A percentile compares a stretch with the other conserved stretches of the same genome.
Conservation (phyloP, 441 rosid species). For the Breynia disticha region DNA sequence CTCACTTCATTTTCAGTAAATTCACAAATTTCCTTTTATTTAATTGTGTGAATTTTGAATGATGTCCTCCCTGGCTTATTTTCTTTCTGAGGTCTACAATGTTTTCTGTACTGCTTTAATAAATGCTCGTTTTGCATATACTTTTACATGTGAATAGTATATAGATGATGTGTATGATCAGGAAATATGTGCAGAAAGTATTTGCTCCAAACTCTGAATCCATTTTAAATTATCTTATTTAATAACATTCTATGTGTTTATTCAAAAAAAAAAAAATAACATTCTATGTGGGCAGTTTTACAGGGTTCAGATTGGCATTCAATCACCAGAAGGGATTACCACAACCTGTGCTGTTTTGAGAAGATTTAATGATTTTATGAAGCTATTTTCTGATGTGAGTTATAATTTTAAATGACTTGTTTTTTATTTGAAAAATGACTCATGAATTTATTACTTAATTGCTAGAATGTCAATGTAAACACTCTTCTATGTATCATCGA, state of each 20-base stretch:
- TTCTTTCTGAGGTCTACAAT: too few species aligned
- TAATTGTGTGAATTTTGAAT: too few species aligned
- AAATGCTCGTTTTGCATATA: not conserved
- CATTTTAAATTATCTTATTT: constrained; percentile 15
- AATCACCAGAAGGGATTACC: constrained; percentile 88
- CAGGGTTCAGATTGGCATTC: constrained; percentile 94
- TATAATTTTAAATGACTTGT: too few species aligned
- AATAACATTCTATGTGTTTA: too few species aligned
- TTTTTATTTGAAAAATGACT: too few species aligned
- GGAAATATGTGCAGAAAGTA: not conserved
- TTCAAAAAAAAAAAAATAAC: too few species aligned
- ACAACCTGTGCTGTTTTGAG: constrained; percentile 59
- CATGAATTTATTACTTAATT: not conserved
- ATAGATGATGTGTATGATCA: too few species aligned
- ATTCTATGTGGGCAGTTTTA: constrained; percentile 89
- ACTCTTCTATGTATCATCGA: not conserved
- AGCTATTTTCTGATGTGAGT: constrained; percentile 77
- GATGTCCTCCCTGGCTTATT: too few species aligned
- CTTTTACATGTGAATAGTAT: not conserved
- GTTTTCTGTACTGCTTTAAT: not conserved
- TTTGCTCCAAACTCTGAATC: not conserved
- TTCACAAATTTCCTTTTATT: not conserved
- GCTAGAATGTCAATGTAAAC: not conserved
- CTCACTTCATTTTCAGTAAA: not conserved
- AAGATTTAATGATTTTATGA: constrained; percentile 91